Conservation (phyloP, 1,284 basidiomycete genomes). For the Boletus smithii region DNA sequence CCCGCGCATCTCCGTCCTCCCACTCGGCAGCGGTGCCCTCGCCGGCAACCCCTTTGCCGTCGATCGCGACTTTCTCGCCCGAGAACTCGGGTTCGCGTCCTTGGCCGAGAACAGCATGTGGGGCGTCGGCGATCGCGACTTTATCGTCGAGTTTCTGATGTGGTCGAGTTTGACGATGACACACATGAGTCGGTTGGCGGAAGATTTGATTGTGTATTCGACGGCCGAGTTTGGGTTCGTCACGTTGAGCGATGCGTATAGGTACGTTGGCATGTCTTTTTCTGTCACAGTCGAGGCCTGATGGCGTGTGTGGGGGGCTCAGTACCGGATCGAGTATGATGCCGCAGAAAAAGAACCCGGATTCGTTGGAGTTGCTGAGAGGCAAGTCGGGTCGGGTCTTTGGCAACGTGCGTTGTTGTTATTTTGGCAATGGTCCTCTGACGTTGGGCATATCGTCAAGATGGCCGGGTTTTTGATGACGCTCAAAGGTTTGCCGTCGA, state of each 20-base stretch:
- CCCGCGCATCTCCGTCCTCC: constrained; percentile 88
- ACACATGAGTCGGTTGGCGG: constrained; percentile 91
- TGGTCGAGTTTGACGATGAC: constrained; percentile 92
- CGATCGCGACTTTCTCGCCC: constrained; percentile 84
- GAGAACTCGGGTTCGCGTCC: constrained; percentile 81
- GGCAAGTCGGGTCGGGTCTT: constrained; percentile 95
- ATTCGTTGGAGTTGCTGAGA: constrained; percentile 90
- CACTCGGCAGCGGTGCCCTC: constrained; percentile 91
- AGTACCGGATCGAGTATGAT: constrained; percentile 99
- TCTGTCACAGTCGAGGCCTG: background rate
- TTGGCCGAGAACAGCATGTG: constrained; percentile 92
- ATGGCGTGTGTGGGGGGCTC: background rate
- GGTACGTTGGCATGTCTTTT: constrained; percentile 44
- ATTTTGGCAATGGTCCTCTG: background rate
- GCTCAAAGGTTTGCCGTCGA: constrained; percentile 94
- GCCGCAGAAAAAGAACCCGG: constrained; percentile 99
- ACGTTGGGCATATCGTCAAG: constrained; percentile 36
- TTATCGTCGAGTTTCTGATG: constrained; percentile 96
- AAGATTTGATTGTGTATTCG: constrained; percentile 96
- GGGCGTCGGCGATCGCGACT: constrained; percentile 96
- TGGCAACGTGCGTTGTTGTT: constrained; percentile 63
- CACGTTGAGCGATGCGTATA: constrained; percentile 92
- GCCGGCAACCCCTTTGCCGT: constrained; percentile 95
- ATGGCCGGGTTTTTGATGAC: constrained; percentile 99
- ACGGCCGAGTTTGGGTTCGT: constrained; percentile 97